phyloP scores from a whole-genome alignment of 352 stramenopile species.

The Phytophthora fragariae region DNA sequence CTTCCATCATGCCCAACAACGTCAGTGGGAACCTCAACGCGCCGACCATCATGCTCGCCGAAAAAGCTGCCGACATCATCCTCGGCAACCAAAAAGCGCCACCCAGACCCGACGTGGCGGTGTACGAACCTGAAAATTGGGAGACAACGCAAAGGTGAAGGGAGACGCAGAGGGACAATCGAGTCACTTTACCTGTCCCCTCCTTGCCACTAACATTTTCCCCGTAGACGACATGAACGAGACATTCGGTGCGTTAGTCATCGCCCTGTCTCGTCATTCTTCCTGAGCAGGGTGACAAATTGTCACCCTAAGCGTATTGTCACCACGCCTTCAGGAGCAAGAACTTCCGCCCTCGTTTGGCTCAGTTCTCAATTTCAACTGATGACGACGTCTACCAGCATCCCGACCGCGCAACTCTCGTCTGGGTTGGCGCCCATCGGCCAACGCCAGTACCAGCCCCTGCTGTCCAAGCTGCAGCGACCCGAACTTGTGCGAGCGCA shows the following conservation, averaged over 20 bases:
- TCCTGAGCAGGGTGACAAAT: too few species aligned
- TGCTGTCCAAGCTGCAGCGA: conserved; percentile 62
- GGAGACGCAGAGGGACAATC: conserved; percentile 3
- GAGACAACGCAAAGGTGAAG: conserved; percentile 64
- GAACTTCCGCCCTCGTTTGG: neutral
- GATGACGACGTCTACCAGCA: conserved; percentile 20
- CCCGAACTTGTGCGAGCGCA: conserved; percentile 69
- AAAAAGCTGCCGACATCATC: conserved; percentile 93
- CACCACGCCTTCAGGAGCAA: neutral
- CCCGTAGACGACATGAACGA: neutral
- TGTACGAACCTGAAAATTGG: conserved; percentile 73
- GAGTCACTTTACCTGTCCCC: neutral
- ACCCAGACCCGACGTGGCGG: conserved; percentile 41
- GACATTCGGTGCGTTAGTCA: neutral
- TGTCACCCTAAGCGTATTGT: too few species aligned
- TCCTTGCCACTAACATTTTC: neutral
- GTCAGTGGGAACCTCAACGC: conserved; percentile 94
- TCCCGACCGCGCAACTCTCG: conserved; percentile 15
- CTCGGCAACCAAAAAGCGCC: conserved; percentile 57
- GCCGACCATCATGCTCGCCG: conserved; percentile 92
- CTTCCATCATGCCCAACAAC: conserved; percentile 94
- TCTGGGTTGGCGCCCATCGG: conserved; percentile 18
- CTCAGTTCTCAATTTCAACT: conserved; percentile 23
- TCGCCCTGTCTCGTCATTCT: neutral
- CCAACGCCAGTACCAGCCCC: conserved; percentile 26